Evolutionary conservation across 2,329 filamentous ascomycete species (phyloP).

Genomic region (Colletotrichum liaoningense): DNA sequence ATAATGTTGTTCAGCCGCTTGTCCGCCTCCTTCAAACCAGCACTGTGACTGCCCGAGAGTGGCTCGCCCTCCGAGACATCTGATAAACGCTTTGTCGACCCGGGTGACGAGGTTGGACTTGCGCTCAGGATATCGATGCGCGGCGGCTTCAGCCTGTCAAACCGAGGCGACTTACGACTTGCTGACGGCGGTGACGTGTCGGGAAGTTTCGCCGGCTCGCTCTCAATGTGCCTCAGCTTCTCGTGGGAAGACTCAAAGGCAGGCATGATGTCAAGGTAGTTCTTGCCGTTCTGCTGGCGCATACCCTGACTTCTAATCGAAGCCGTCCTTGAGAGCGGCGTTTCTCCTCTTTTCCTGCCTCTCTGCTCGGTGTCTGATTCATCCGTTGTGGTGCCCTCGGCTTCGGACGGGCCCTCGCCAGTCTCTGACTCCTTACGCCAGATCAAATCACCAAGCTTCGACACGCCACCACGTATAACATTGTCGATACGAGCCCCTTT

Average conservation of each 20-base stretch:
- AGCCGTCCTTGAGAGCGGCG: constrained; percentile 33
- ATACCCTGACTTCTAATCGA: constrained; percentile 39
- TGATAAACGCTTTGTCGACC: constrained; percentile 42
- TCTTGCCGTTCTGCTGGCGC: constrained; percentile 49
- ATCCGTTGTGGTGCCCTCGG: constrained; percentile 56
- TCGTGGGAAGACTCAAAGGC: constrained; percentile 53
- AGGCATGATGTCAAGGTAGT: constrained; percentile 65
- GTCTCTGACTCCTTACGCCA: constrained; percentile 63
- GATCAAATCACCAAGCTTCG: constrained; percentile 66
- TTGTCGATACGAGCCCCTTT: constrained; percentile 81
- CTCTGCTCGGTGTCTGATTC: constrained; percentile 61
- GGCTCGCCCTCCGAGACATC: constrained; percentile 55
- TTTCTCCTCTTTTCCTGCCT: constrained; percentile 50
- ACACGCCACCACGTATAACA: constrained; percentile 71
- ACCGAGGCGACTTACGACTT: constrained; percentile 56
- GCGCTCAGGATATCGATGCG: constrained; percentile 59
- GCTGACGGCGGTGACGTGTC: constrained; percentile 38
- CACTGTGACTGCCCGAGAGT: constrained; percentile 42
- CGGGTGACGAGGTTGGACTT: constrained; percentile 51
- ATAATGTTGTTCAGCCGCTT: constrained; percentile 49
- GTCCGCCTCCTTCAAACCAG: constrained; percentile 46
- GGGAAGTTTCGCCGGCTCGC: constrained; percentile 4
- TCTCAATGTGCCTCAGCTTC: constrained; percentile 20
- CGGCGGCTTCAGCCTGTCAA: constrained; percentile 61
- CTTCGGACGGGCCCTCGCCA: constrained; percentile 42